Evolutionary conservation across 805 yeast species (phyloP).

Genomic region (Dipodascus albidus): DNA sequence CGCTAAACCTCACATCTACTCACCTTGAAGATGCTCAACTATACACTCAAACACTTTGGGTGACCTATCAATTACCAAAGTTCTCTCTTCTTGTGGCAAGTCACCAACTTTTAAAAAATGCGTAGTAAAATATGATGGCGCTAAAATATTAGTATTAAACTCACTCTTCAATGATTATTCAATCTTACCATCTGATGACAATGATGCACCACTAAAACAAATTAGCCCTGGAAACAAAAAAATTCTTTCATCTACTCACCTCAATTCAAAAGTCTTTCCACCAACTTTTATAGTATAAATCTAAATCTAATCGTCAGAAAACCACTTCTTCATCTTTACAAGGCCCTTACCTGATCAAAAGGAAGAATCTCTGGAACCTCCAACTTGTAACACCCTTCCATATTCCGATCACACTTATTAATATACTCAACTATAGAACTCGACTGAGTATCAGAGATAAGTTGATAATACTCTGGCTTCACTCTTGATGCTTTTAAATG

Average conservation of each 20-base stretch:
- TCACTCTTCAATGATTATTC: neutral
- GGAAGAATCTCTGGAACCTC: slow-evolving; percentile 37
- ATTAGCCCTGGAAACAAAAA: neutral
- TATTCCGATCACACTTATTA: neutral
- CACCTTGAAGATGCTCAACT: slow-evolving; percentile 48
- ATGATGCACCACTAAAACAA: slow-evolving; percentile 57
- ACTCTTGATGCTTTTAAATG: no score
- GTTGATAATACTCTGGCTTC: neutral
- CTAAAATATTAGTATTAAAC: neutral
- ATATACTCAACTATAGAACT: neutral
- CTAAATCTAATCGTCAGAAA: neutral
- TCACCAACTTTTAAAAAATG: slow-evolving; percentile 36
- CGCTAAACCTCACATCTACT: no score
- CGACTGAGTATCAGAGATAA: neutral
- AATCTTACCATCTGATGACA: slow-evolving; percentile 54
- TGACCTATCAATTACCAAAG: slow-evolving; percentile 61
- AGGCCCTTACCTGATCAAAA: slow-evolving; percentile 35
- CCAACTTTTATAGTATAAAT: slow-evolving; percentile 68
- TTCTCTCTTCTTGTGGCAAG: slow-evolving; percentile 19
- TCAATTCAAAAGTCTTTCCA: slow-evolving; percentile 38
- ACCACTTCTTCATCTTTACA: neutral
- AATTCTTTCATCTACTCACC: neutral
- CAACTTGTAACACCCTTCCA: neutral
- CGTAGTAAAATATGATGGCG: slow-evolving; percentile 75
- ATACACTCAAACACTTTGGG: slow-evolving; percentile 58